Evolutionary conservation across 2,329 filamentous ascomycete species (phyloP).

Genomic region (Clarireedia monteithiana): DNA sequence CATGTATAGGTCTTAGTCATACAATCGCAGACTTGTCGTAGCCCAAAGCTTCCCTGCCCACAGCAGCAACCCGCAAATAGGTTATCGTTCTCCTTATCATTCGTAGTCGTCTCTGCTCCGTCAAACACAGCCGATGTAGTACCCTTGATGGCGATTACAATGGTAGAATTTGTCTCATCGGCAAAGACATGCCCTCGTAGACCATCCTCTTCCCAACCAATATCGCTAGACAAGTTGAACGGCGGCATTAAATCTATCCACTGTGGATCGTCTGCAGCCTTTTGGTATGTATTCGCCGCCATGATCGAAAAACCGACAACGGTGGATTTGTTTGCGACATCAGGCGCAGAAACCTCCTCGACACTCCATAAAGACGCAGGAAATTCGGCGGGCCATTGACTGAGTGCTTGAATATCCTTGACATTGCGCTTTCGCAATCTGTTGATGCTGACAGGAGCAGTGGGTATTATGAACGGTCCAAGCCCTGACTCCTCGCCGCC

Average conservation of each 20-base stretch:
- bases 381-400: not conserved
- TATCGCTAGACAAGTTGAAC: constrained; percentile 70
- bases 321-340: constrained; percentile 76
- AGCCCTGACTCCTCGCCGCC: not conserved
- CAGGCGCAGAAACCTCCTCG: constrained; percentile 54
- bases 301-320: constrained; percentile 77
- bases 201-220: constrained; percentile 85
- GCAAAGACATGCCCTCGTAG: constrained; percentile 86
- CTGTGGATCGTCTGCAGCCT: constrained; percentile 58
- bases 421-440: constrained; percentile 4
- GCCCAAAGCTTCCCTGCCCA: constrained; percentile 79
- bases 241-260: constrained; percentile 67
- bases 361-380: constrained; percentile 6
- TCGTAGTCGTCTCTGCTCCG: constrained; percentile 88
- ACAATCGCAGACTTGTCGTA: constrained; percentile 87
- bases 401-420: constrained; percentile 7
- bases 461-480: constrained; percentile 1
- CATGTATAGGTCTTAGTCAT: constrained; percentile 69
- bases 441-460: constrained; percentile 4
- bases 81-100: constrained; percentile 95
- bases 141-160: constrained; percentile 87
- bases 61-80: constrained; percentile 96
- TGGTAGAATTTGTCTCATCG: constrained; percentile 72
- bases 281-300: constrained; percentile 79
- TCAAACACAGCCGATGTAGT: constrained; percentile 84